A percentile compares a stretch with the other conserved stretches of the same genome.
These are phyloP conservation scores for Rostrohypoxylon terebratum DNA, from an alignment of 495 filamentous ascomycete species.

Conservation along the genomic window DNA sequence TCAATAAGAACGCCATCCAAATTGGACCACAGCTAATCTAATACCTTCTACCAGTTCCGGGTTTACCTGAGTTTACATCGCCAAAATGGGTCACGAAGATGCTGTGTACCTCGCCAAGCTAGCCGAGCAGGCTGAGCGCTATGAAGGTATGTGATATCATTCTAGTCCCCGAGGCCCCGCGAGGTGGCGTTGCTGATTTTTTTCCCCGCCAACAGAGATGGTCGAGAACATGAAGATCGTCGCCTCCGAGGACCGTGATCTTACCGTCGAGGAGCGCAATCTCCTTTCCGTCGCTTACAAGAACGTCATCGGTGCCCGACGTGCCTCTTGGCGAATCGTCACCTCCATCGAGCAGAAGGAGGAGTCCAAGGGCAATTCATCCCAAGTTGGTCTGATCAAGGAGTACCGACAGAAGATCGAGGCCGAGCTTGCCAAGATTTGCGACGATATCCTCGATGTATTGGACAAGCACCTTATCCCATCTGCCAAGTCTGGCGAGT, in stretches of 20 bases:
- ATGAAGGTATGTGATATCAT: slow-evolving; percentile 82
- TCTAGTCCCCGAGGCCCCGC: not conserved
- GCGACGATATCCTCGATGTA: slow-evolving; percentile 97
- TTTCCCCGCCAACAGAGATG: slow-evolving; percentile 81
- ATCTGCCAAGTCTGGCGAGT: slow-evolving; percentile 95
- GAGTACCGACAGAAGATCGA: slow-evolving; percentile 99
- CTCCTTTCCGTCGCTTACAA: slow-evolving; percentile 99
- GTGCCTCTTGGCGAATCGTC: slow-evolving; percentile 99
- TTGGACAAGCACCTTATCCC: slow-evolving; percentile 97
- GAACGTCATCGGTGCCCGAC: slow-evolving; percentile 99
- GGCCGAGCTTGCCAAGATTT: slow-evolving; percentile 98
- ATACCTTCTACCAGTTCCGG: slow-evolving; percentile 26
- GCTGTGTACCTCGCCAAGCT: slow-evolving; percentile 99
- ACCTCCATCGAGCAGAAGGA: slow-evolving; percentile 99
- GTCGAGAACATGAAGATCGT: slow-evolving; percentile 99
- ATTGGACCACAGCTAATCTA: slow-evolving; percentile 21
- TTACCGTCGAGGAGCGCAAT: slow-evolving; percentile 99
- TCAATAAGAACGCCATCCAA: slow-evolving; percentile 18
- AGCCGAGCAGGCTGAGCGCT: slow-evolving; percentile 99
- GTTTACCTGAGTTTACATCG: slow-evolving; percentile 44
- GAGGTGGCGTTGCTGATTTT: slow-evolving; percentile 42
- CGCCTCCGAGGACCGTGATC: slow-evolving; percentile 94
- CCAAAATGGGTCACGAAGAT: slow-evolving; percentile 98
- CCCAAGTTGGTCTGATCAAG: slow-evolving; percentile 94
- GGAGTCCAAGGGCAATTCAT: slow-evolving; percentile 98